Conservation (phyloP, 1,139 yeast genomes). For the Pichia sp. region DNA sequence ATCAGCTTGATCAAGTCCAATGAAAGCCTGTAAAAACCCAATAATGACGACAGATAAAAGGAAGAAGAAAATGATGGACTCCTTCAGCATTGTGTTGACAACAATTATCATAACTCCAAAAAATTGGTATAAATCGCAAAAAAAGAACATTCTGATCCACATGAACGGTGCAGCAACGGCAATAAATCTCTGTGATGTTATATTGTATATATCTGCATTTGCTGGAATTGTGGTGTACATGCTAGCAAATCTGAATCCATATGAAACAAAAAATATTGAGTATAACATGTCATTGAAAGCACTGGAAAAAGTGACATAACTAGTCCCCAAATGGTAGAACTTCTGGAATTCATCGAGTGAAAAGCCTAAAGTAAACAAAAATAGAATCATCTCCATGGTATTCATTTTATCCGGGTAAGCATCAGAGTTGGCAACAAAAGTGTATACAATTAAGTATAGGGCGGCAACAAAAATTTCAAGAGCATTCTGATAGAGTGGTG, state of each 20-base stretch:
- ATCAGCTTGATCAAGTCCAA: conserved; percentile 83
- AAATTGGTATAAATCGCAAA: conserved; percentile 71
- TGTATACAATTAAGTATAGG: conserved; percentile 54
- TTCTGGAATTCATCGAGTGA: conserved; percentile 62
- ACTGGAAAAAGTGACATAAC: conserved; percentile 73
- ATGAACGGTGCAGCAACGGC: conserved; percentile 83
- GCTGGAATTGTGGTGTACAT: conserved; percentile 28
- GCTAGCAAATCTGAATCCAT: conserved; percentile 51
- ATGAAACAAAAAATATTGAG: conserved; percentile 42
- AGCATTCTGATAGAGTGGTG: conserved; percentile 75
- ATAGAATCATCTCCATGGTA: conserved; percentile 49
- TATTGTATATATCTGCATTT: conserved; percentile 34
- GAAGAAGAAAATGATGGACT: conserved; percentile 72
- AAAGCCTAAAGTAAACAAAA: conserved; percentile 60
- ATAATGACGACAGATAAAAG: conserved; percentile 60
- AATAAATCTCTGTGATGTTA: conserved; percentile 60
- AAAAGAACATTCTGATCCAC: conserved; percentile 75
- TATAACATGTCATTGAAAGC: conserved; percentile 72
- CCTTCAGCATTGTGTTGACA: conserved; percentile 79
- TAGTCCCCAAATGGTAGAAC: conserved; percentile 67
- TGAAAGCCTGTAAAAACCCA: conserved; percentile 81
- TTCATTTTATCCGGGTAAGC: conserved; percentile 22
- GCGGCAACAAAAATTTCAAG: conserved; percentile 63
- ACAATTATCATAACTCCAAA: conserved; percentile 89
- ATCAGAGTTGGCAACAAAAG: conserved; percentile 56